phyloP scores from a whole-genome alignment of 2,329 filamentous ascomycete genomes.

The Penicillium vulpinum region DNA sequence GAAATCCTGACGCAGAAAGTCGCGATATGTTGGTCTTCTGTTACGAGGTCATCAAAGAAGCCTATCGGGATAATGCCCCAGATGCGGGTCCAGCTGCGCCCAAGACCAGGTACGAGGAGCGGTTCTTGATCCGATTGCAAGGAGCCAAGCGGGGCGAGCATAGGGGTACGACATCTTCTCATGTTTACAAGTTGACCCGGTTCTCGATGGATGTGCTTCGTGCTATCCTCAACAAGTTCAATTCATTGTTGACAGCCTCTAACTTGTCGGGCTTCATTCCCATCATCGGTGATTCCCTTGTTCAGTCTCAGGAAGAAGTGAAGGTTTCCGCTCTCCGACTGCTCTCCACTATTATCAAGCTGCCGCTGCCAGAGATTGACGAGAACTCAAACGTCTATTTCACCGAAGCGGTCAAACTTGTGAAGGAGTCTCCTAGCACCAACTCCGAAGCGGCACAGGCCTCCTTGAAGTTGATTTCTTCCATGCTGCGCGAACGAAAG shows the following conservation, averaged over 20 bases:
- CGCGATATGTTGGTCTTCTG: conserved; percentile 89
- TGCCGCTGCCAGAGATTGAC: conserved; percentile 71
- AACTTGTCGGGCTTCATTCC: conserved; percentile 86
- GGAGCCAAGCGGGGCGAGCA: conserved; percentile 73
- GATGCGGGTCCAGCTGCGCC: conserved; percentile 23
- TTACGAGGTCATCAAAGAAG: conserved; percentile 88
- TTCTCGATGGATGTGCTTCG: conserved; percentile 88
- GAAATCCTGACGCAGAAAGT: conserved; percentile 75
- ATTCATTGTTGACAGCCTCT: conserved; percentile 71
- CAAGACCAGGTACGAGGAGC: conserved; percentile 38
- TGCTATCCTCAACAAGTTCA: conserved; percentile 81
- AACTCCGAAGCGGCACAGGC: conserved; percentile 83
- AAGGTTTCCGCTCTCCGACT: conserved; percentile 84
- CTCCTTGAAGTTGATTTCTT: conserved; percentile 81
- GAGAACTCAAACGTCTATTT: conserved; percentile 74
- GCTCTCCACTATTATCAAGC: conserved; percentile 80
- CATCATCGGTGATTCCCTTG: conserved; percentile 81
- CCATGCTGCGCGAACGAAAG: conserved; percentile 77
- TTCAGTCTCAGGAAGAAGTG: conserved; percentile 86
- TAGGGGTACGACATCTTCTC: conserved; percentile 70
- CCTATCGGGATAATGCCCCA: conserved; percentile 66
- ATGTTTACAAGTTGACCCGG: conserved; percentile 81
- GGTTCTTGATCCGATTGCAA: conserved; percentile 76
- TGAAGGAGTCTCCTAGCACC: conserved; percentile 74
- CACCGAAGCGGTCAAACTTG: conserved; percentile 77